phyloP scores from a whole-genome alignment of 352 stramenopile genomes.

The Blastocystis sp. region DNA sequence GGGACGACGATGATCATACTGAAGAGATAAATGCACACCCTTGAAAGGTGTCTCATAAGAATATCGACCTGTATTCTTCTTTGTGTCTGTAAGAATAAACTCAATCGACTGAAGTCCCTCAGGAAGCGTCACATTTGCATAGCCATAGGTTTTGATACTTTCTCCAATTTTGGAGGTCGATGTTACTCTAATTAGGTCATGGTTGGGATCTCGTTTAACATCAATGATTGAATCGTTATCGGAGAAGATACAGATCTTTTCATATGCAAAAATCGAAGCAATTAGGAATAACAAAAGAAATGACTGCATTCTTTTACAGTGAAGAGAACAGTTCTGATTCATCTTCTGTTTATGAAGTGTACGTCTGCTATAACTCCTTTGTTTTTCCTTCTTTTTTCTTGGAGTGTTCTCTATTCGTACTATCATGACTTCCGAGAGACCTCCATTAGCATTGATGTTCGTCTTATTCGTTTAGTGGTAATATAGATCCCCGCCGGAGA shows the following conservation, averaged over 20 bases:
- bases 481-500: not conserved
- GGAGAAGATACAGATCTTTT: conserved; percentile 53
- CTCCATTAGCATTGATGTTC: not conserved
- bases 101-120: conserved; percentile 10
- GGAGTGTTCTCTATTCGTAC: conserved; percentile 26
- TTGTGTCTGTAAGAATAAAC: not conserved
- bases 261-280: not conserved
- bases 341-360: not conserved
- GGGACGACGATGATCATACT: conserved; percentile 16
- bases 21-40: conserved; percentile 9
- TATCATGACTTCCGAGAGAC: conserved; percentile 17
- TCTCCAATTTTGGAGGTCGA: not conserved
- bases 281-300: not conserved
- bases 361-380: not conserved
- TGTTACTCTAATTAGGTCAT: not conserved
- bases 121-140: conserved; percentile 22
- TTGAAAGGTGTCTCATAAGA: not conserved
- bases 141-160: not conserved
- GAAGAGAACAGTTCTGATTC: not conserved
- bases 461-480: not conserved
- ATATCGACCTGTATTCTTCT: conserved; percentile 24
- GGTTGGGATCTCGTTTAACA: not conserved
- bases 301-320: not conserved
- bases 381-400: not conserved
- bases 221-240: conserved; percentile 3